A percentile compares a stretch with the other conserved stretches of the same genome.
These are phyloP conservation scores for Alternaria sp. DNA, from an alignment of 2,329 filamentous ascomycete species.

Conservation along the genomic window DNA sequence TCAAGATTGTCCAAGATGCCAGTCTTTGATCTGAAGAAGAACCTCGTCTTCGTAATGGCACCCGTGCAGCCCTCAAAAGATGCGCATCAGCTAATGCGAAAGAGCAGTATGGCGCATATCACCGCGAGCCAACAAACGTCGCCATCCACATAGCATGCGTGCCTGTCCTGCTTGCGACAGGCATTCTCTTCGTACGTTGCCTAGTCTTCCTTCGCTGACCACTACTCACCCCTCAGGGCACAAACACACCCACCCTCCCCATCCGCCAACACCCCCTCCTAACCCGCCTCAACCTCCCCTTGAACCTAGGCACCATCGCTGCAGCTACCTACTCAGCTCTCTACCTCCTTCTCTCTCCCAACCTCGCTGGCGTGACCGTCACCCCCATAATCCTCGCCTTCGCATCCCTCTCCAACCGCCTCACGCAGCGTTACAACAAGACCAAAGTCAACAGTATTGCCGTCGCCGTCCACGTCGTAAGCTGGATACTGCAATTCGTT, in stretches of 20 bases:
- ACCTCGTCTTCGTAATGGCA: constrained; percentile 43
- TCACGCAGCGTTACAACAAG: constrained; percentile 66
- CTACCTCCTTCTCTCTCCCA: constrained; percentile 90
- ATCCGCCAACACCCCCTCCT: constrained; percentile 38
- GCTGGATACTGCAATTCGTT: constrained; percentile 89
- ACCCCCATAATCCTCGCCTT: constrained; percentile 76
- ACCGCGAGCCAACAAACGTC: constrained; percentile 79
- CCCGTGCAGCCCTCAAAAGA: not conserved
- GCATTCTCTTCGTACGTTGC: constrained; percentile 72
- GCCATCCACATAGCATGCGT: constrained; percentile 82
- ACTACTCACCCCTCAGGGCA: constrained; percentile 53
- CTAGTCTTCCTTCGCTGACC: not conserved
- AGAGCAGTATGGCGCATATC: constrained; percentile 80
- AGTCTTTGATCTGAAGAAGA: constrained; percentile 44
- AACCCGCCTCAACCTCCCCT: constrained; percentile 48
- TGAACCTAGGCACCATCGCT: constrained; percentile 58
- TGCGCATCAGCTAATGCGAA: constrained; percentile 1
- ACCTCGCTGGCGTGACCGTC: constrained; percentile 78
- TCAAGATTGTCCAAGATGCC: constrained; percentile 26
- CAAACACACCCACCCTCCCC: constrained; percentile 62
- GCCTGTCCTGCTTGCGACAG: constrained; percentile 74
- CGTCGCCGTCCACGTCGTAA: constrained; percentile 71
- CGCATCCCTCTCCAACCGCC: constrained; percentile 76
- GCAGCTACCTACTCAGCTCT: constrained; percentile 73
- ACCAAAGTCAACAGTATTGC: constrained; percentile 68